Evolutionary conservation across 352 stramenopile genomes (phyloP).

Genomic region (Phytopythium delawarense): DNA sequence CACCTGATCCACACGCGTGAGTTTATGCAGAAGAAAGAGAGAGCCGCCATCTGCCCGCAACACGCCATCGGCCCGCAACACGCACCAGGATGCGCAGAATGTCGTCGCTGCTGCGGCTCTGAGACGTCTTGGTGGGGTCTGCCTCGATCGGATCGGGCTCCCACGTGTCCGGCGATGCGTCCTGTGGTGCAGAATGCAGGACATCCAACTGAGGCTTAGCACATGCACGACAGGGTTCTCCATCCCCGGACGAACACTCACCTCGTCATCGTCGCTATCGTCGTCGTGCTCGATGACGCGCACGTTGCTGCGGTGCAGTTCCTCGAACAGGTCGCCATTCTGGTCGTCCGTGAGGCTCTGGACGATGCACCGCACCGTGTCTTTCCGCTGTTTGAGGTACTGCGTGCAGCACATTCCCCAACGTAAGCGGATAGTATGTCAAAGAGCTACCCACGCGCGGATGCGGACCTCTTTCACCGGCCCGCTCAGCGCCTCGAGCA

Average conservation of each 20-base stretch:
- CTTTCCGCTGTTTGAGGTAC: slow-evolving; percentile 92
- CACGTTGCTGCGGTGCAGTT: slow-evolving; percentile 91
- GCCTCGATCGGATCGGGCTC: slow-evolving; percentile 86
- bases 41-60: not conserved
- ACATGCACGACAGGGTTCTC: not conserved
- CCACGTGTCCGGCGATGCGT: slow-evolving; percentile 87
- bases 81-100: slow-evolving; percentile 95
- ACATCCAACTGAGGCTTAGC: not conserved
- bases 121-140: slow-evolving; percentile 75
- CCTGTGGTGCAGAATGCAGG: slow-evolving; percentile 15
- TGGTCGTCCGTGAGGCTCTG: slow-evolving; percentile 86
- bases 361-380: slow-evolving; percentile 98
- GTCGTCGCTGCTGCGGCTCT: slow-evolving; percentile 86
- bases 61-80: not conserved
- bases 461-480: slow-evolving; percentile 59
- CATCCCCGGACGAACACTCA: slow-evolving; percentile 10
- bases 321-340: slow-evolving; percentile 94
- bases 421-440: not conserved
- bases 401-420: slow-evolving; percentile 10
- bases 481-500: slow-evolving; percentile 83
- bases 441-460: not conserved
- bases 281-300: slow-evolving; percentile 90
- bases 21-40: not conserved
- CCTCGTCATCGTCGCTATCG: slow-evolving; percentile 92
- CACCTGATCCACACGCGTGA: slow-evolving; percentile 25